Evolutionary conservation across 768 basidiomycete genomes (phyloP), one percentile per base, ranked within the genome.

Genomic region (Amanita molliuscula): DNA sequence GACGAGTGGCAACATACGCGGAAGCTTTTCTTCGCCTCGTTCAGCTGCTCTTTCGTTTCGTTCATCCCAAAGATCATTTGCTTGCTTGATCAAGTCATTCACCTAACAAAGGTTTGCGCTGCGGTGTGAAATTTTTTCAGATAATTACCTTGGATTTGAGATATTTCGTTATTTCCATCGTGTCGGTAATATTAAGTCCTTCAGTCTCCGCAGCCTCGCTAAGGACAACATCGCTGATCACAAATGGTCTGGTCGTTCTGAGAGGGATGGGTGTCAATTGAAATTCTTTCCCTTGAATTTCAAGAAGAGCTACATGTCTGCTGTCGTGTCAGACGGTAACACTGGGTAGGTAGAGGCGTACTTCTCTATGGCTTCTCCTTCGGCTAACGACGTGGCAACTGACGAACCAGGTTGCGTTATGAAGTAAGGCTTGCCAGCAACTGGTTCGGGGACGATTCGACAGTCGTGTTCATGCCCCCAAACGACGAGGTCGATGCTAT

Each of bases 401-500:
- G 88, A 89, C 0, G 91, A 94, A 1, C 96, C 96, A 3, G 96
- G 96, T 64, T 99, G 96, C 2, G 84, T 79, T 59, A 99, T 92
- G 59, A 78, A 82, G 67, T 99, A 99, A 13, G 76, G 77, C 64
- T 95, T 94, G 10, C 89, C 92, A 3, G 90, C 83, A 6, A 99
- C 95, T 4, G 81, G 76, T 59, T 96, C 91, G 0, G 96, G 95
- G 2, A 81, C 71, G 48, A 95, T 88, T 26, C 94, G 80, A 59
- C 95, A 98, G 64, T 98, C 96, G 61, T 99, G 96, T 64, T 99
- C 96, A 63, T 99, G 96, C 6, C 96, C 96, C 96, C 96, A 99
- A 2, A 99, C 74, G 6, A 99, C 89, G 13, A 99, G 75, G 58
- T 97, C 82, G 31, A 97, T 75, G 58, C 82, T 86, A 60, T 99